Conservation (phyloP, 2,329 filamentous ascomycete genomes). For the Teratosphaeria destructans region DNA sequence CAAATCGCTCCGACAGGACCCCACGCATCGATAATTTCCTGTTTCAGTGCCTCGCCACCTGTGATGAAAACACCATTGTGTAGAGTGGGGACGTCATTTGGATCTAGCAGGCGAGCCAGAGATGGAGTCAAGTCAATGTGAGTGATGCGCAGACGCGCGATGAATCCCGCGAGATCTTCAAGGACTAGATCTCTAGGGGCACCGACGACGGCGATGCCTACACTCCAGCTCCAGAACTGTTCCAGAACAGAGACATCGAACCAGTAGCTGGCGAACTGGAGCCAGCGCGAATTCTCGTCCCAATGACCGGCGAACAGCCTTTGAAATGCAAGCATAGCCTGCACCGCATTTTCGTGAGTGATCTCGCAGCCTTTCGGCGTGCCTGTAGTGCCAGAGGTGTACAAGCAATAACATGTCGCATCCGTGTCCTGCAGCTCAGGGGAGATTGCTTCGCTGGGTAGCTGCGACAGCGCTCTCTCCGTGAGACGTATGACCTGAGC, state of each 20-base stretch:
- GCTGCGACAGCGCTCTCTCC: not conserved
- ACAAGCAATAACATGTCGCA: constrained; percentile 69
- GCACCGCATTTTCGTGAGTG: constrained; percentile 78
- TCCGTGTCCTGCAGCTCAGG: constrained; percentile 25
- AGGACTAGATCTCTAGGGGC: constrained; percentile 77
- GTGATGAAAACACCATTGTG: constrained; percentile 85
- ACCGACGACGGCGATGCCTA: constrained; percentile 73
- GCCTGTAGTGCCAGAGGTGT: constrained; percentile 74
- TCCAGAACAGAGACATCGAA: constrained; percentile 52
- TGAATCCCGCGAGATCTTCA: constrained; percentile 66
- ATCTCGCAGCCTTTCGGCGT: constrained; percentile 81
- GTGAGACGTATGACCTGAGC: not conserved
- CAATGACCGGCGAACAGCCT: constrained; percentile 66
- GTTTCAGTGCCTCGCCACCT: constrained; percentile 76
- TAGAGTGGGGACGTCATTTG: constrained; percentile 68
- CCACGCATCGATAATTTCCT: constrained; percentile 82
- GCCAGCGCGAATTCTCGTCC: constrained; percentile 63
- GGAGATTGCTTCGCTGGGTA: not conserved
- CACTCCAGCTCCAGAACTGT: constrained; percentile 92
- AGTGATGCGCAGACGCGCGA: constrained; percentile 63
- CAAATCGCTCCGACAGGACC: constrained; percentile 71
- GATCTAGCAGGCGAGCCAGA: constrained; percentile 66
- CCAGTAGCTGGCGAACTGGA: constrained; percentile 90
- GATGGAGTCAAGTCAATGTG: constrained; percentile 90
- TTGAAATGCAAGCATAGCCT: constrained; percentile 81